Evolutionary conservation across 192 early-diverging fungal species (phyloP), one percentile per base, ranked within the genome.

Genomic region (Backusella westeae): DNA sequence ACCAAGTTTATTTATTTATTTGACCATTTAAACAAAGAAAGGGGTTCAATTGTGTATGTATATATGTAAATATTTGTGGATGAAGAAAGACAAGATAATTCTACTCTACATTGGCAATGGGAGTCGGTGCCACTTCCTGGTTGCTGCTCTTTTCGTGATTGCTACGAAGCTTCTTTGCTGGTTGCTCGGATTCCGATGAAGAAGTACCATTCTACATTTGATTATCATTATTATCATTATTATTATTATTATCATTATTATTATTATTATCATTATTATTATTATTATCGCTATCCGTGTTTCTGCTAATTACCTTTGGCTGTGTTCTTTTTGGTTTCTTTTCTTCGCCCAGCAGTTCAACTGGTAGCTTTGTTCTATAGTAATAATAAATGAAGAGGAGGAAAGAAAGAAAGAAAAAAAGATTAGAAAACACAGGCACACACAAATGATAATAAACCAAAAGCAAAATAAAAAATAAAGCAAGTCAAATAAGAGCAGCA

Each of bases 251-350:
- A n/a, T n/a, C n/a, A n/a, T n/a, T n/a, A 66, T 32, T 12, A 29
- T 34, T 15, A 8, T 66, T 23, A 15, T 66, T 34, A 10, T 34
- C 32, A 8, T 66, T 23, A 15, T 66, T 66, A 26, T 12, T 34
- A 9, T 6, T 21, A 63, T 15, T 63, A 7, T 34, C 29, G 1
- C 26, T 10, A 10, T 10, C 3, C 69, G 3, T 21, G 3, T 70
- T 19, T 52, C 15, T 72, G 7, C n/a, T 49, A 17, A 59, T 70
- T 53, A 79, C 78, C 67, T 75, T 79, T 44, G 46, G 17, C 46
- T 70, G 73, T 9, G 73, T 68, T 75, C 78, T 35, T 34, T 80
- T 80, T 36, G 69, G 42, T 15, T 80, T 80, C 68, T 77, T 76
- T 19, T 73, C 71, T 56, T 78, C 72, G 15, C 72, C 77, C 10